Base-by-base conservation (phyloP, 768 basidiomycete genomes). In the Rickenella mellea region DNA sequence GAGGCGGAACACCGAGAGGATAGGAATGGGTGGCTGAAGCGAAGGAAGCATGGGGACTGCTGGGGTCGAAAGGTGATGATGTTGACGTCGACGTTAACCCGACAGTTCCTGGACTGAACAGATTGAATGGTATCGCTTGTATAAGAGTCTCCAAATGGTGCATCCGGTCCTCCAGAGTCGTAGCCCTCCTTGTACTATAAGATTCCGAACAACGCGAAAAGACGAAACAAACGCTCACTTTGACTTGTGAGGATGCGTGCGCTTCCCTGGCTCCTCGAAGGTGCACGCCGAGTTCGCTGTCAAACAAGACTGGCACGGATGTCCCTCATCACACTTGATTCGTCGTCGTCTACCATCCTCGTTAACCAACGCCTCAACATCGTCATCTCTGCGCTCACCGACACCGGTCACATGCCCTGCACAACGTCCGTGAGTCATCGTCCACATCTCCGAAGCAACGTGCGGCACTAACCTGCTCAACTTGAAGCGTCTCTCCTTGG, bases 311-410 rank as follows among this genome's bases (percentile, higher is more conserved):
- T 89, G 84, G 59, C 86, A 90, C 26, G 87, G 87, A 55, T 88
- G 85, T 0, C 87, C 87, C 57, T 90, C 87, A 51, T 90, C 87
- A 55, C 87, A 90, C 53, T 85, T 86, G 57, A 90, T 90, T 54
- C 87, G 68, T 52, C 87, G 70, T 41, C 86, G 83, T 15, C 86
- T 89, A 50, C 5, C 10, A 28, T 19, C 14, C 12, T 22, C 11
- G 39, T 24, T 14, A 5, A 14, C 45, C n/a, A 43, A 31, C 19
- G 10, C 20, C 29, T 6, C 21, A 26, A 37, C 39, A n/a, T 12
- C 29, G n/a, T n/a, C 33, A 45, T 25, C 26, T 49, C 51, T 28
- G 38, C 24, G 50, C 83, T 71, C 66, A 89, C 85, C 87, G 78
- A 68, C 87, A 90, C 46, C 87, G 83, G 72, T 90, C 87, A 69